Evolutionary conservation across 805 yeast genomes (phyloP), one percentile per base, ranked within the genome.

Genomic region (Wickerhamiella kazuoi): DNA sequence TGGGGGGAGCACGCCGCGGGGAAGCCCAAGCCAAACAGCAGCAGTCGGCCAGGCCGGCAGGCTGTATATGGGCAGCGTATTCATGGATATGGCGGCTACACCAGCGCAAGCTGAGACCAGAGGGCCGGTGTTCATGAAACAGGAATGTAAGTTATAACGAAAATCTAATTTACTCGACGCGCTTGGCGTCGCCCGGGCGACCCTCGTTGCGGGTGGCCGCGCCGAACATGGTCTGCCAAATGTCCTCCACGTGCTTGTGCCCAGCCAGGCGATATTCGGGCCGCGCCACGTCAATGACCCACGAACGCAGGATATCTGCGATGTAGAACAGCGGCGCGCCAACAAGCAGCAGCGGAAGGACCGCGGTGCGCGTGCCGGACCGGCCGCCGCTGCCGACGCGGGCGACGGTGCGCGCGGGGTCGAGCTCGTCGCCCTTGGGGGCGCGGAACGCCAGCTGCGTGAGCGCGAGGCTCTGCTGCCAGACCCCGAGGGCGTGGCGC

Each of bases 311-410:
- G 11, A 36, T 36, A 31, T 40, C 42, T 3, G 36, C 42, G 19
- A 26, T 30, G 21, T 40, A 40, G 33, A 35, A 40, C 3, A 40
- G 28, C 19, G 42, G 42, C 8, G 36, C 13, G n/a, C 23, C 28
- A 13, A 28, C 17, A 4, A 36, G 18, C 20, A 40, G 31, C 2
- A 40, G 13, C 8, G 42, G 42, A 11, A 40, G 20, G 11, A 26
- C 5, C 14, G 15, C 26, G n/a, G 14, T 18, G 15, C 42, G 36
- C 5, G 39, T 36, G 3, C 24, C 16, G 19, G 34, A 31, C 9
- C 15, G 11, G 9, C 14, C 21, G 14, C 8, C 14, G 21, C 11
- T 4, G 34, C 11, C 21, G 15, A 31, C n/a, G 19, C n/a, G 35
- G 20, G 26, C 30, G 13, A 13, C 9, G 23, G 19, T 15, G 30